Base-by-base conservation (phyloP, 306 rosid species). In the Quercus aquifolioides region DNA sequence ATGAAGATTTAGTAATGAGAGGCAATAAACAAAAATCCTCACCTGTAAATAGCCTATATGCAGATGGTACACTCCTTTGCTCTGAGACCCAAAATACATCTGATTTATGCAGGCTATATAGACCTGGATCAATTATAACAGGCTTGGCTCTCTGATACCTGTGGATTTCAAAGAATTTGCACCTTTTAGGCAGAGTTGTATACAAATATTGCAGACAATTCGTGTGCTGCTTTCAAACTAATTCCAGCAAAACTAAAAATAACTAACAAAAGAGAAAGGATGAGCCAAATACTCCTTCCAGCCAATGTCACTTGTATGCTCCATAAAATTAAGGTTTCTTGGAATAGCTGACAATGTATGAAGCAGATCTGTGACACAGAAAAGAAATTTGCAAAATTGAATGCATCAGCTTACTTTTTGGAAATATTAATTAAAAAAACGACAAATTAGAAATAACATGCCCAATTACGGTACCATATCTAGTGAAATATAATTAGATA, bases 291-390 rank as follows among this genome's bases (percentile, higher is more conserved):
- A 92, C 94, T 92, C 97, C 83, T 95, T 95, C 99, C 99, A 95
- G 73, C 99, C 98, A 77, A 95, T 92, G 78, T 95, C 97, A 84
- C 92, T 88, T 72, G 94, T 90, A 82, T 90, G 94, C 86, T 92
- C 93, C 35, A 90, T 88, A 60, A 90, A 92, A 75, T 90, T 90
- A 43, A 92, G 81, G 81, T 80, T 52, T 81, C 94, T 87, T 4
- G 92, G 94, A 81, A 92, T 83, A 49, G 92, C 71, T 59, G 90
- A 85, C 65, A 92, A 71, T 5, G 91, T 79, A 80, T 92, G 91
- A 71, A 92, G 94, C 88, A 92, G 75, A 84, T 90, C 94, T 92
- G 92, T 62, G 33, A 68, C 25, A 78, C 52, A 85, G 64, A 64
- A 80, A 68, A 84, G 30, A 60, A 73, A 76, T 5, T 10, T 12